These are phyloP conservation scores for Ophidiomyces ophidiicola DNA, from an alignment of 2,329 filamentous ascomycete species.

Conservation along the genomic window DNA sequence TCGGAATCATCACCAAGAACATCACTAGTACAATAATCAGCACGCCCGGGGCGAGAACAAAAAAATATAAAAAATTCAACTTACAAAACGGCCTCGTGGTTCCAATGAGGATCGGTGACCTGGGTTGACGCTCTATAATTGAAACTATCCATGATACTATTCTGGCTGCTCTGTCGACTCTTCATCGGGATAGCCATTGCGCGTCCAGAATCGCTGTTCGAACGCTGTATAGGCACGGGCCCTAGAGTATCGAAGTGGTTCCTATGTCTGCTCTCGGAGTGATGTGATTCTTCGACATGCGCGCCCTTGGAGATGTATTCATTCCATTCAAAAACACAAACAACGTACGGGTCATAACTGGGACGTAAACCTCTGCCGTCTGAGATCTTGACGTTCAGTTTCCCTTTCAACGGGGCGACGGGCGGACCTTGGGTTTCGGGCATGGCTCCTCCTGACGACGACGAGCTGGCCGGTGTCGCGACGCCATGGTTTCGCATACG, in stretches of 20 bases:
- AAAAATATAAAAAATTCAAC: conserved; percentile 1
- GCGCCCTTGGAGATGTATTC: conserved; percentile 89
- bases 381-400: conserved; percentile 75
- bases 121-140: conserved; percentile 48
- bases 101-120: conserved; percentile 82
- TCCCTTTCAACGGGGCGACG: conserved; percentile 65
- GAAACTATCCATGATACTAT: conserved; percentile 59
- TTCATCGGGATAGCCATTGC: conserved; percentile 94
- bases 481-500: conserved; percentile 17
- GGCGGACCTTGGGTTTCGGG: conserved; percentile 41
- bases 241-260: conserved; percentile 13
- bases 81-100: conserved; percentile 91
- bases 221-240: conserved; percentile 52
- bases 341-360: conserved; percentile 82
- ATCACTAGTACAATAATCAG: conserved; percentile 49
- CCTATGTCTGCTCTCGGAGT: conserved; percentile 47
- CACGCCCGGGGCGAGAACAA: conserved; percentile 9
- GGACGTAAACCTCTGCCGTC: conserved; percentile 73
- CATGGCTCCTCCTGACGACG: conserved; percentile 16
- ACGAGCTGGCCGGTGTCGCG: conserved; percentile 4
- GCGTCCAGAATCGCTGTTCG: conserved; percentile 68
- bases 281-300: conserved; percentile 47
- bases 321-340: conserved; percentile 92
- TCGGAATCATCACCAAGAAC: conserved; percentile 84
- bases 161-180: conserved; percentile 92